phyloP scores from a whole-genome alignment of 208 protist genomes.

The Herpetomonas muscarum region DNA sequence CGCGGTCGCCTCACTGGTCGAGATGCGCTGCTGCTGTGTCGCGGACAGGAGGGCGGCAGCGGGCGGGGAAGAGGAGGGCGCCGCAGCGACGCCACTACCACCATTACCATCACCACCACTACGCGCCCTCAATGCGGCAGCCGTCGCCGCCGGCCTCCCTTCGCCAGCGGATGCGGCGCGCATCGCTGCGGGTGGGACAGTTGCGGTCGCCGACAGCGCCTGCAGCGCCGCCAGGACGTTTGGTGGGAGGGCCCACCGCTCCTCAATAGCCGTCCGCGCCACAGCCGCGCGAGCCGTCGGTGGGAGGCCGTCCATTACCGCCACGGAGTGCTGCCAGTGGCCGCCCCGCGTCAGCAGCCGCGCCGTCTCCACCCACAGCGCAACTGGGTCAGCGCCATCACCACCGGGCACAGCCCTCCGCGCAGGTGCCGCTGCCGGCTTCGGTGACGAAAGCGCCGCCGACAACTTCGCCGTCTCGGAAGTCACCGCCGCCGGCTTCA shows the following conservation, averaged over 20 bases:
- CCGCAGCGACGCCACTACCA: too few relatives aligned
- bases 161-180: too few relatives aligned
- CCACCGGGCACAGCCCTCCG: background rate
- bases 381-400: background rate
- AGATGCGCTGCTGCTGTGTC: too few relatives aligned
- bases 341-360: slow-evolving; percentile 24
- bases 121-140: background rate
- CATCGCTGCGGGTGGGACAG: background rate
- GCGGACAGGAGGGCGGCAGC: background rate
- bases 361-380: slow-evolving; percentile 20
- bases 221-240: background rate
- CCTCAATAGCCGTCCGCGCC: slow-evolving; percentile 11
- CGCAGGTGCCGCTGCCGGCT: background rate
- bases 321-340: slow-evolving; percentile 15
- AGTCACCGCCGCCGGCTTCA: background rate
- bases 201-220: background rate
- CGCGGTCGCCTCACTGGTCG: too few relatives aligned
- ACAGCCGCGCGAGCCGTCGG: background rate
- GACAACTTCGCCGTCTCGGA: background rate
- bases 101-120: too few relatives aligned
- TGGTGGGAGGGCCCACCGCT: slow-evolving; percentile 21
- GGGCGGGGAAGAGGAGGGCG: too few relatives aligned
- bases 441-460: background rate
- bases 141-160: too few relatives aligned
- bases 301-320: slow-evolving; percentile 23